A percentile compares a stretch with the other conserved stretches of the same genome.
phyloP scores from a whole-genome alignment of 2,329 filamentous ascomycete genomes.

The Claviceps pusilla region DNA sequence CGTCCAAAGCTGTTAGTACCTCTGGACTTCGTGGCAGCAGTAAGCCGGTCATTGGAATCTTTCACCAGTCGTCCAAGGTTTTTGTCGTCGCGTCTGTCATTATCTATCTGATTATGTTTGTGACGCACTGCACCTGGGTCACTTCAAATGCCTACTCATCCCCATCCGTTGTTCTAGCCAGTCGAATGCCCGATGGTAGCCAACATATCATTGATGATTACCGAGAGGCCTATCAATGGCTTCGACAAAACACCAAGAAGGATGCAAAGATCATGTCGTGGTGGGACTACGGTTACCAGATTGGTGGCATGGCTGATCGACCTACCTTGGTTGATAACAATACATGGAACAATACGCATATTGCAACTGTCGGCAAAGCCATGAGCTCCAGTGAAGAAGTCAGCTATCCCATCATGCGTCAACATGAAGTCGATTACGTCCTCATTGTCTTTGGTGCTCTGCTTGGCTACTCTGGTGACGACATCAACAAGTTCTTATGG shows the following conservation, averaged over 20 bases:
- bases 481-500: constrained; percentile 99
- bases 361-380: constrained; percentile 95
- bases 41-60: constrained; percentile 68
- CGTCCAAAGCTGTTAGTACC: constrained; percentile 22
- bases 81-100: constrained; percentile 59
- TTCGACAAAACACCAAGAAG: constrained; percentile 87
- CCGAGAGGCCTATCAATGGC: constrained; percentile 98
- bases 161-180: constrained; percentile 89
- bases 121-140: constrained; percentile 97
- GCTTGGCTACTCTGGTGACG: constrained; percentile 91
- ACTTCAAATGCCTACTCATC: constrained; percentile 98
- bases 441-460: constrained; percentile 92
- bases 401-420: constrained; percentile 94
- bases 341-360: constrained; percentile 99
- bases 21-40: constrained; percentile 52
- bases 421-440: constrained; percentile 98
- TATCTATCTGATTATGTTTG: constrained; percentile 79
- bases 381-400: constrained; percentile 97
- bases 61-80: constrained; percentile 62
- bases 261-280: constrained; percentile 99
- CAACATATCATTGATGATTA: constrained; percentile 99
- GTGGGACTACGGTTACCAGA: constrained; percentile 99
- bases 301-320: constrained; percentile 96
- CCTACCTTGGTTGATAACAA: constrained; percentile 98
- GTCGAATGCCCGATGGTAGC: constrained; percentile 78